Base-by-base conservation (phyloP, 306 rosid species). In the Inga laurina region DNA sequence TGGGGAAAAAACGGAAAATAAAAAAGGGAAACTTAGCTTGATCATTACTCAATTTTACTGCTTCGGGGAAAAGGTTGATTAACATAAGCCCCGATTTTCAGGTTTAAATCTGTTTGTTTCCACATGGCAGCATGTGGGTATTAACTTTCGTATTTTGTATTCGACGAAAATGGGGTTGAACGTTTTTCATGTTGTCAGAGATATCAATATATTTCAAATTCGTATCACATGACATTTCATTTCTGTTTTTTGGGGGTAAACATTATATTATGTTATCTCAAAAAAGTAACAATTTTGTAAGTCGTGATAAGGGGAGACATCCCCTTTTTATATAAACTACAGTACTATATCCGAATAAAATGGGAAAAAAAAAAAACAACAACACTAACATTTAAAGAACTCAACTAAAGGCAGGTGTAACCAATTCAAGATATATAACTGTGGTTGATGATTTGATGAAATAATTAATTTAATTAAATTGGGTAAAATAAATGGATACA, bases 391-490 rank as follows among this genome's bases (percentile, higher is more conserved):
- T 21, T 21, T 82, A 61, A 22, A 72, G 4, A 73, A 65, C 35
- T 22, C 7, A 62, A 11, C 12, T 61, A 0, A 22, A 10, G 78
- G 90, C 81, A 48, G 91, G 88, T 88, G 87, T 87, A 86, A 84
- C 90, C 51, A 75, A 82, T 87, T 81, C 39, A 13, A 30, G 41
- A 76, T 39, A 37, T 5, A 35, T 68, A 52, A 83, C 78, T 61
- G 51, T 64, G 4, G 82, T 49, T 80, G 70, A 74, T 74, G 77
- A 73, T 66, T 77, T 77, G 44, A 71, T 65, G 76, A 74, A 87
- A 72, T 88, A 85, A 46, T 82, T 52, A 24, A 72, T 82, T 61
- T 2, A 72, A 45, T 80, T 52, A 43, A 72, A 85, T 79, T 71
- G 5, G 35, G 11, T 11, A 22, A 65, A 16, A 44, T 87, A 21